Evolutionary conservation across 306 rosid genomes (phyloP), one percentile per base, ranked within the genome.

Genomic region (Ceratonia siliqua): DNA sequence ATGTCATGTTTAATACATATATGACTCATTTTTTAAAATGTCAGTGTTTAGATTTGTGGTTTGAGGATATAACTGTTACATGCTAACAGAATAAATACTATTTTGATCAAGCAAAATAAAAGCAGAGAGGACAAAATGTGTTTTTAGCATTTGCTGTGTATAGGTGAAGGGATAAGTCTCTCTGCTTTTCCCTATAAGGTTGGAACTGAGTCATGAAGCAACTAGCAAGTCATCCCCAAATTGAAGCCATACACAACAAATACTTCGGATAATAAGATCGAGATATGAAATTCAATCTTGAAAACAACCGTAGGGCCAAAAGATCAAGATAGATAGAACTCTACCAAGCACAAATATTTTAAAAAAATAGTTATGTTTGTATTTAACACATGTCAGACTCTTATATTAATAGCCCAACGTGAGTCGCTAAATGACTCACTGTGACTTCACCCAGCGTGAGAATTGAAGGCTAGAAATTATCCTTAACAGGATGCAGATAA

Each of bases 401-500:
- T n/a, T n/a, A n/a, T n/a, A n/a, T n/a, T n/a, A n/a, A n/a, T n/a
- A n/a, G n/a, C n/a, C n/a, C n/a, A n/a, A n/a, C n/a, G n/a, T n/a
- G n/a, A n/a, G n/a, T n/a, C n/a, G n/a, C n/a, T n/a, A n/a, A 30
- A 72, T 72, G 38, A 6, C 68, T 72, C 57, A 0, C 13, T 33
- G 9, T 54, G 6, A 59, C 22, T 49, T 27, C 18, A 36, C 42
- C 73, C 73, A 71, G 52, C 42, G 43, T 45, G 18, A 54, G 53
- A 62, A 64, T 42, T 62, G 17, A 39, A 78, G 57, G 17, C 8
- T 48, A 28, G 25, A 74, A 25, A 52, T 25, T 17, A 53, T 48
- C 56, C 30, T 32, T 39, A 30, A 43, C 18, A 64, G 42, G 21
- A 63, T 61, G 77, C 21, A 39, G 72, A 48, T 78, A 49, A 72